These are phyloP conservation scores for Grigorovia humatica DNA, from an alignment of 805 yeast genomes.

Conservation along the genomic window DNA sequence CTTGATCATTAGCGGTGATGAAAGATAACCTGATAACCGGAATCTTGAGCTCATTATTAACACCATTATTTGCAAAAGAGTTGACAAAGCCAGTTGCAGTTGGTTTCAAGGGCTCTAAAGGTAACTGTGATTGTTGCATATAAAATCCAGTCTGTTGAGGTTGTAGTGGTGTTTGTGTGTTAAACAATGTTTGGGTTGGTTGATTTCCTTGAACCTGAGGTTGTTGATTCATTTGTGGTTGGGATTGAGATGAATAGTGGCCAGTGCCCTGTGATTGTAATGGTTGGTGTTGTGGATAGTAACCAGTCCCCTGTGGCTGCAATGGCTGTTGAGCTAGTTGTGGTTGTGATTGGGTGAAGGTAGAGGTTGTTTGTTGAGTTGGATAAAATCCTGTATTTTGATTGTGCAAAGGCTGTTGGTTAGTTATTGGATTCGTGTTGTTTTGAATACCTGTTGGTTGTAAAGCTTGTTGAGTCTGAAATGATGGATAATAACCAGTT, in stretches of 20 bases:
- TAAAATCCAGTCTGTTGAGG: slow-evolving; percentile 39
- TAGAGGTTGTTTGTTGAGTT: slow-evolving; percentile 9
- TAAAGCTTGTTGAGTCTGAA: slow-evolving; percentile 8
- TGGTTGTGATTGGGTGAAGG: slow-evolving; percentile 1
- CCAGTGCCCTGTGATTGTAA: slow-evolving; percentile 8
- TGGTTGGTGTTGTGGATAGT: slow-evolving; percentile 21
- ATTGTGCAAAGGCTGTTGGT: slow-evolving; percentile 17
- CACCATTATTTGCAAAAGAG: slow-evolving; percentile 34
- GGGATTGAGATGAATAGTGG: slow-evolving; percentile 6
- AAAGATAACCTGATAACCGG: slow-evolving; percentile 76
- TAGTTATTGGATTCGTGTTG: background rate
- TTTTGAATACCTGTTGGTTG: slow-evolving; percentile 6
- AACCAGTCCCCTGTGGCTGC: slow-evolving; percentile 34
- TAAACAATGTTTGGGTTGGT: slow-evolving; percentile 23
- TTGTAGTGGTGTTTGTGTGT: slow-evolving; percentile 13
- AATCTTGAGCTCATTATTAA: slow-evolving; percentile 50
- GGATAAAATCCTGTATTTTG: slow-evolving; percentile 35
- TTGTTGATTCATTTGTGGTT: slow-evolving; percentile 16
- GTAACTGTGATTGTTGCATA: slow-evolving; percentile 25
- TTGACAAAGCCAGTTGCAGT: slow-evolving; percentile 41
- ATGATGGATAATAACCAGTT: slow-evolving; percentile 4
- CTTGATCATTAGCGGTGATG: slow-evolving; percentile 76
- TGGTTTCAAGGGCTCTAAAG: slow-evolving; percentile 28
- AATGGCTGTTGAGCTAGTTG: slow-evolving; percentile 13
- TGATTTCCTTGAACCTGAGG: slow-evolving; percentile 2